Evolutionary conservation across 441 rosid genomes (phyloP), one percentile per base, ranked within the genome.

Genomic region (Manihot esculenta): DNA sequence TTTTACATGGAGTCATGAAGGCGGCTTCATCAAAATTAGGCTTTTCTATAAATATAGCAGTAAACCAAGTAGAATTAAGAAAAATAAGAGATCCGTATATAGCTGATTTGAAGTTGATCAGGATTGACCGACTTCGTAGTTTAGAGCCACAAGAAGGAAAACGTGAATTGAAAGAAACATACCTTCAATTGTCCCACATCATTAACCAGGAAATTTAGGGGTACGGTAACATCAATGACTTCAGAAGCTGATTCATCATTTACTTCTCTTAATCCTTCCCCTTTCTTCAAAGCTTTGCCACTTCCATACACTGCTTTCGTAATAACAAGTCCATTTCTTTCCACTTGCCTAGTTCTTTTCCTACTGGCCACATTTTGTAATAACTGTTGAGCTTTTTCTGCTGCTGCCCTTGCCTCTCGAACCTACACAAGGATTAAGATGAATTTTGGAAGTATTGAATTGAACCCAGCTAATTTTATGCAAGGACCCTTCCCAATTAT

Each of bases 171-270:
- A 45, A 47, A 72, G 72, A 70, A 72, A 58, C 71, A 64, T 83
- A 89, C 97, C 94, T 89, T 91, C 77, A 93, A 91, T 71, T 83
- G 85, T 71, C 97, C 97, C 17, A 90, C 78, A 73, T 93, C 96
- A 51, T 77, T 90, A 74, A 96, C 88, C n/a, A 91, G 87, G 84
- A 96, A 96, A 86, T 91, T 96, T 67, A 93, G 89, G 70, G 97
- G 94, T 73, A 88, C 62, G 27, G 99, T 87, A 72, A 96, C 98
- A 77, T 96, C 96, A n/a, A 88, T 80, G 42, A 89, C 79, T 76
- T 84, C 85, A 0, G 87, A 86, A 81, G 81, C 78, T 57, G 62
- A 71, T 72, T 84, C 88, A 18, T 80, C 78, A 67, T 72, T 59
- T 26, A 26, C 70, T 71, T 62, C 85, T 66, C 76, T 71, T 64